Conservation (phyloP, 805 yeast species). For the Sugiyamaella marilandica region DNA sequence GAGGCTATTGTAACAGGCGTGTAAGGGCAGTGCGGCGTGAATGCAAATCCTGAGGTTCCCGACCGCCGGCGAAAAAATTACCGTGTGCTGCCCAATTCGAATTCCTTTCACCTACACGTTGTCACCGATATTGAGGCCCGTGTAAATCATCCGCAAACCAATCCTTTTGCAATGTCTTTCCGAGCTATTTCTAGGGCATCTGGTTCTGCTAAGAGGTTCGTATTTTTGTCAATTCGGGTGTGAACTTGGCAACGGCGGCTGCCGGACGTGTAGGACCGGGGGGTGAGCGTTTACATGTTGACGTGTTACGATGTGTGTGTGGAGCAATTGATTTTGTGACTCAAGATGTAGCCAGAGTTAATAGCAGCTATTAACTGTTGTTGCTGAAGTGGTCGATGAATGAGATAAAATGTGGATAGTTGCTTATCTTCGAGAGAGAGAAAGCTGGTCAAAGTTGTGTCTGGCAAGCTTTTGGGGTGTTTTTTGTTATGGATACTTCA, state of each 20-base stretch:
- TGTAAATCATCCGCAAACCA: background rate
- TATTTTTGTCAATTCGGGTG: background rate
- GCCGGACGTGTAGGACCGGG: no score
- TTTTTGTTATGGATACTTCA: no score
- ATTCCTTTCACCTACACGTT: conserved; percentile 1
- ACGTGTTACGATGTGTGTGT: no score
- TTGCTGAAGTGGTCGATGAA: no score
- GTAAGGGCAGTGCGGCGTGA: background rate
- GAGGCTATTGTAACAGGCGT: background rate
- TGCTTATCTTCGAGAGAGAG: no score
- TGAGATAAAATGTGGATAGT: no score
- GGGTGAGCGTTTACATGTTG: no score
- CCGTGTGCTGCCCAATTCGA: conserved; percentile 2
- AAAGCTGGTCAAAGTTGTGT: no score
- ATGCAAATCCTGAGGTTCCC: background rate
- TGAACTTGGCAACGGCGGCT: background rate
- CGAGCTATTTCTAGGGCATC: conserved; percentile 8
- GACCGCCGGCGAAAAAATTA: background rate
- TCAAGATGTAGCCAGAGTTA: no score
- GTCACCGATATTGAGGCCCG: conserved; percentile 1
- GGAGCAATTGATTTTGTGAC: no score
- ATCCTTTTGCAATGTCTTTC: background rate
- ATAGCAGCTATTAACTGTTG: no score
- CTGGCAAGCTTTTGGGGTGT: no score
- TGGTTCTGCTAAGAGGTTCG: conserved; percentile 11